phyloP scores from a whole-genome alignment of 768 basidiomycete species.

The Hypsizygus marmoreus region DNA sequence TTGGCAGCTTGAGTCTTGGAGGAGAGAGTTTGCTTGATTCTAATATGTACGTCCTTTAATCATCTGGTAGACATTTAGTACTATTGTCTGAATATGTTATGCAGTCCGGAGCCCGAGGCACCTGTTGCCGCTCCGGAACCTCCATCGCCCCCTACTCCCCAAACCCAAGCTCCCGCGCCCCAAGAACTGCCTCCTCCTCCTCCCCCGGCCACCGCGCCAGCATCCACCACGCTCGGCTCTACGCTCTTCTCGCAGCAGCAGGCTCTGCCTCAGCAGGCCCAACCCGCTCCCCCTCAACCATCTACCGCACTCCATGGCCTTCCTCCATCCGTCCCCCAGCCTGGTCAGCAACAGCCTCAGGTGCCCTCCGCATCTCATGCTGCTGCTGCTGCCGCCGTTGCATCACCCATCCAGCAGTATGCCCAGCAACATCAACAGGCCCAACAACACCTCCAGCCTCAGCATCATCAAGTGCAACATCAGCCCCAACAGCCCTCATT shows the following conservation, averaged over 20 bases:
- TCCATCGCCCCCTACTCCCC: conserved; percentile 34
- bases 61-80: conserved; percentile 8
- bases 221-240: conserved; percentile 39
- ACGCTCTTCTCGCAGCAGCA: conserved; percentile 51
- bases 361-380: no score
- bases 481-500: conserved; percentile 36
- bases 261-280: conserved; percentile 36
- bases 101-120: conserved; percentile 19
- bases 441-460: conserved; percentile 21
- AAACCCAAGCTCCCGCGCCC: conserved; percentile 25
- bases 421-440: conserved; percentile 39
- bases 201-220: conserved; percentile 41
- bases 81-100: neutral
- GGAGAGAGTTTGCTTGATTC: conserved; percentile 63
- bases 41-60: conserved; percentile 46
- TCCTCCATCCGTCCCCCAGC: conserved; percentile 24
- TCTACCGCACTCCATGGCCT: conserved; percentile 23
- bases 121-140: conserved; percentile 28
- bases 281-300: conserved; percentile 30
- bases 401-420: conserved; percentile 44
- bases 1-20: conserved; percentile 79
- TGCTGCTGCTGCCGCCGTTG: conserved; percentile 28
- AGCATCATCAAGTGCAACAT: conserved; percentile 26
- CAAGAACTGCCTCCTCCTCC: conserved; percentile 38
- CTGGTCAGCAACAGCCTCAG: conserved; percentile 40